Conservation (phyloP, 2,329 filamentous ascomycete genomes). For the Taxawa tesnikishii region DNA sequence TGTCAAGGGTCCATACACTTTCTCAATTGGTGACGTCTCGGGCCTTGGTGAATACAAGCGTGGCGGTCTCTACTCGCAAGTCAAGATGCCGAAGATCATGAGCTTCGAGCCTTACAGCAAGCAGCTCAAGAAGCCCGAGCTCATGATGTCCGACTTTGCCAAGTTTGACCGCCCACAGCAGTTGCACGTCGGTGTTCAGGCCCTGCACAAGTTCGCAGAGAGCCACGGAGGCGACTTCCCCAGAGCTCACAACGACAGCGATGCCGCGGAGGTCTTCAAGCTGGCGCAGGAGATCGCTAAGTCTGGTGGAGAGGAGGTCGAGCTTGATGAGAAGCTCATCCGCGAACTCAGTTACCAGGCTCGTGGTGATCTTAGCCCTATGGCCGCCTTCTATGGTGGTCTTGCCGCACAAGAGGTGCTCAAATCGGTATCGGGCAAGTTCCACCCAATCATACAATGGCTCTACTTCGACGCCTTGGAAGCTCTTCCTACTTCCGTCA, state of each 20-base stretch:
- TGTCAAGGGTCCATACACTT: constrained; percentile 90
- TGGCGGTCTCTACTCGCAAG: constrained; percentile 84
- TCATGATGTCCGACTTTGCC: constrained; percentile 87
- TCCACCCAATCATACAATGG: constrained; percentile 90
- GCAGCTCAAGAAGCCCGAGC: constrained; percentile 75
- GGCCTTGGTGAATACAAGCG: constrained; percentile 75
- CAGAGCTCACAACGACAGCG: constrained; percentile 69
- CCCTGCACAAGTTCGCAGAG: constrained; percentile 74
- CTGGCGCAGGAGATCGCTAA: constrained; percentile 63
- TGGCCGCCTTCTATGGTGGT: constrained; percentile 92
- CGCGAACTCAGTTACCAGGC: constrained; percentile 93
- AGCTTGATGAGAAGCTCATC: constrained; percentile 84
- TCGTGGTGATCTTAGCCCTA: constrained; percentile 75
- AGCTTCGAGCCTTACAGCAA: constrained; percentile 73
- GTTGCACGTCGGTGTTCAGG: constrained; percentile 85
- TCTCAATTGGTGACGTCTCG: constrained; percentile 89
- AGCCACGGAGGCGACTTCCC: constrained; percentile 60
- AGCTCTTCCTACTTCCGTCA: constrained; percentile 64
- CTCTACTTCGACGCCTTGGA: constrained; percentile 98
- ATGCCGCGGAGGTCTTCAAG: constrained; percentile 66
- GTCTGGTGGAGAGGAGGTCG: constrained; percentile 55
- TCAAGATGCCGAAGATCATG: constrained; percentile 95
- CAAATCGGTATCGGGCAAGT: constrained; percentile 96
- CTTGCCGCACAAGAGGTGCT: constrained; percentile 88
- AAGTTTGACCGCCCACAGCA: constrained; percentile 94